Conservation (phyloP, 192 early-diverging fungal genomes). For the Phlyctochytrium bullatum region DNA sequence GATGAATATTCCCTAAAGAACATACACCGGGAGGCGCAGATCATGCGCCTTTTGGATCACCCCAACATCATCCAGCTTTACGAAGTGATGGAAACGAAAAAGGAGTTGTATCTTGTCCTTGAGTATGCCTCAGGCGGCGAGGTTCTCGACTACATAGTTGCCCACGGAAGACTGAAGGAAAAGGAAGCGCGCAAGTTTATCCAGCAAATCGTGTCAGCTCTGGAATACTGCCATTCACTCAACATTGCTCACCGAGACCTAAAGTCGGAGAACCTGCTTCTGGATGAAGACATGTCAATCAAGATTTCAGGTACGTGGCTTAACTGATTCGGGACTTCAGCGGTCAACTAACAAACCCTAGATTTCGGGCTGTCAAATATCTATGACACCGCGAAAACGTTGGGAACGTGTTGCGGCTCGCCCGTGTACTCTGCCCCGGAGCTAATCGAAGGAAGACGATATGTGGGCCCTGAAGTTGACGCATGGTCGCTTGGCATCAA, state of each 20-base stretch:
- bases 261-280: constrained; percentile 59
- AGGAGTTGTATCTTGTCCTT: constrained; percentile 61
- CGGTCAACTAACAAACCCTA: too few relatives aligned
- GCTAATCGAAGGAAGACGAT: constrained; percentile 75
- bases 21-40: constrained; percentile 61
- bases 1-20: constrained; percentile 58
- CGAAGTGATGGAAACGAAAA: constrained; percentile 66
- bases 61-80: constrained; percentile 59
- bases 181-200: constrained; percentile 58
- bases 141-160: constrained; percentile 64
- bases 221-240: constrained; percentile 58
- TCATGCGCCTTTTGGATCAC: constrained; percentile 61
- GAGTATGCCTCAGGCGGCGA: constrained; percentile 62
- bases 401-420: constrained; percentile 63
- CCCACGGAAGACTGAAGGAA: constrained; percentile 64
- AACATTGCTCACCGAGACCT: constrained; percentile 59
- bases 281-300: constrained; percentile 62
- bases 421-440: constrained; percentile 62
- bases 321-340: not conserved
- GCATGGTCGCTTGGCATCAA: constrained; percentile 93
- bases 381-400: constrained; percentile 53
- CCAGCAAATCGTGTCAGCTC: constrained; percentile 54
- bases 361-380: constrained; percentile 67
- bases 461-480: constrained; percentile 92
- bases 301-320: too few relatives aligned